Percentiles rank a stretch among this genome's conserved stretches.
These are phyloP conservation scores for Clohesyomyces aquaticus DNA, from an alignment of 495 filamentous ascomycete species.

Conservation along the genomic window DNA sequence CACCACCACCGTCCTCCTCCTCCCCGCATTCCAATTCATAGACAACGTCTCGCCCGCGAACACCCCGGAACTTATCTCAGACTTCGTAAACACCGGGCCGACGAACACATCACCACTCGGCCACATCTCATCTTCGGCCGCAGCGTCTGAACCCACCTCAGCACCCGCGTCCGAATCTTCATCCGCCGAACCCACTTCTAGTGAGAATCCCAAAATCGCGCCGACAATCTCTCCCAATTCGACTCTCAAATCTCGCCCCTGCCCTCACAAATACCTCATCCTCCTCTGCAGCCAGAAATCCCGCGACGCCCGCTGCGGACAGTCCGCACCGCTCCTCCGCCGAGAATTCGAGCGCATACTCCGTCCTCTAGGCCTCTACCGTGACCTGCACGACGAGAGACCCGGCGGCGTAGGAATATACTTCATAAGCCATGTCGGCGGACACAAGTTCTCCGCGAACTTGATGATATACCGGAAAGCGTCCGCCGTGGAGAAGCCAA, in stretches of 20 bases:
- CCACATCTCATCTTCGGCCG: slow-evolving; percentile 15
- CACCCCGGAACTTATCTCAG: slow-evolving; percentile 70
- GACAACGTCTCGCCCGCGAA: slow-evolving; percentile 81
- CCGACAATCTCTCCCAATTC: slow-evolving; percentile 46
- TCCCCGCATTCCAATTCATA: slow-evolving; percentile 84
- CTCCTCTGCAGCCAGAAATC: slow-evolving; percentile 92
- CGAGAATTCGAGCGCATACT: slow-evolving; percentile 90
- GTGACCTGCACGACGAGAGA: slow-evolving; percentile 83
- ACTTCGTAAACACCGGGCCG: slow-evolving; percentile 70
- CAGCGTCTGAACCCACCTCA: slow-evolving; percentile 13
- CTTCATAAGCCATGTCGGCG: slow-evolving; percentile 94
- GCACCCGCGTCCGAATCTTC: slow-evolving; percentile 8
- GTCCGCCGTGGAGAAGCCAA: slow-evolving; percentile 56
- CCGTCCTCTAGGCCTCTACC: slow-evolving; percentile 77
- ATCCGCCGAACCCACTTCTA: slow-evolving; percentile 10
- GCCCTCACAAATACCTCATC: slow-evolving; percentile 81
- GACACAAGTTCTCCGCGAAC: slow-evolving; percentile 92
- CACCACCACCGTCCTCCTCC: slow-evolving; percentile 80
- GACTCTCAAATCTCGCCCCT: slow-evolving; percentile 67
- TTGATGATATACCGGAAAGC: slow-evolving; percentile 82
- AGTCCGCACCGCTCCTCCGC: slow-evolving; percentile 82
- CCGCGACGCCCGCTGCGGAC: slow-evolving; percentile 91
- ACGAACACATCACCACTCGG: slow-evolving; percentile 76
- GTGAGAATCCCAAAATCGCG: slow-evolving; percentile 22
- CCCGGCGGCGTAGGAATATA: slow-evolving; percentile 92